A percentile compares a stretch with the other conserved stretches of the same genome.
phyloP scores from a whole-genome alignment of 805 yeast species.

The Wickerhamiella qilinensis region DNA sequence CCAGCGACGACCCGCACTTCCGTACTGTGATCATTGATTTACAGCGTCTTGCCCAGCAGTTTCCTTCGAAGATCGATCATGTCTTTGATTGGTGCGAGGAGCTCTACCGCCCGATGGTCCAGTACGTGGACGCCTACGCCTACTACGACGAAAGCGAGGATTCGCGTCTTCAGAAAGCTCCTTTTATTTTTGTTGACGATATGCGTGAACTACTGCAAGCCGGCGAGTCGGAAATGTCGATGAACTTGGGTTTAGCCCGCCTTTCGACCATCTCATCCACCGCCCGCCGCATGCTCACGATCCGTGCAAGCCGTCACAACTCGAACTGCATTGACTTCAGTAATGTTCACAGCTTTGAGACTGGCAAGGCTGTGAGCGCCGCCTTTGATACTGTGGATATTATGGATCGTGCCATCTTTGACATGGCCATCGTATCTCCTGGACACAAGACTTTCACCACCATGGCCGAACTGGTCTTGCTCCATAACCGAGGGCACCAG shows the following conservation, averaged over 20 bases:
- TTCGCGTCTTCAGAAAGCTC: constrained; percentile 5
- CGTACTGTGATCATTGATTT: neutral
- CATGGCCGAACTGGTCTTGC: constrained; percentile 4
- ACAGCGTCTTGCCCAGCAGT: neutral
- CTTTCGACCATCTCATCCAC: constrained; percentile 2
- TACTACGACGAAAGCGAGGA: neutral
- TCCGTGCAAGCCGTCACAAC: constrained; percentile 2
- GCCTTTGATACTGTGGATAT: constrained; percentile 8
- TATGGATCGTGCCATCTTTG: constrained; percentile 6
- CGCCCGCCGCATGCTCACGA: constrained; percentile 5
- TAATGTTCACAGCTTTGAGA: constrained; percentile 4
- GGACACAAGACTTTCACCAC: neutral
- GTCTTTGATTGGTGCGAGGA: constrained; percentile 5
- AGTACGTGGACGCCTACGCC: constrained; percentile 6
- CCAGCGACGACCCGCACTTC: neutral
- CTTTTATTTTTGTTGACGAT: constrained; percentile 5
- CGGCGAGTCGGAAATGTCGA: constrained; percentile 5
- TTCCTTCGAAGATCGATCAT: neutral
- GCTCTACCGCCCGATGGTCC: constrained; percentile 2
- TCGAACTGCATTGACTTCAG: constrained; percentile 6
- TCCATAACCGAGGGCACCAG: constrained; percentile 2
- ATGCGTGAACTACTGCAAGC: constrained; percentile 5
- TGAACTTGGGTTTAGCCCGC: constrained; percentile 4
- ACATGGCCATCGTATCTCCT: constrained; percentile 1
- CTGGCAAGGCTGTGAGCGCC: constrained; percentile 7